Conservation (phyloP, 495 filamentous ascomycete species). For the Daldinia bambusicola region DNA sequence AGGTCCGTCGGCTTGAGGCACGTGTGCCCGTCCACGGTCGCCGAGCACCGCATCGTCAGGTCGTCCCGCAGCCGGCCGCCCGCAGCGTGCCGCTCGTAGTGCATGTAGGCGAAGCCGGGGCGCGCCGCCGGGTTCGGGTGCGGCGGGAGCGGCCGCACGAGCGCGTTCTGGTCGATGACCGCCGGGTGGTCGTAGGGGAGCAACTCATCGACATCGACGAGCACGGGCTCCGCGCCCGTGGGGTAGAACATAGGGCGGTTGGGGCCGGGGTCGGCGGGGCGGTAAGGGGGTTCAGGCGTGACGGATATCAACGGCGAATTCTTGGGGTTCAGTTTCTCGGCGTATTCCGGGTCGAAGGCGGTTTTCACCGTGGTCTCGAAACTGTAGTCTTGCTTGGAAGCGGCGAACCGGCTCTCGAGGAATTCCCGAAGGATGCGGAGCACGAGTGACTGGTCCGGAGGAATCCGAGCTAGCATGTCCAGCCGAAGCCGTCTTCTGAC, state of each 20-base stretch:
- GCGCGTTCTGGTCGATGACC: neutral
- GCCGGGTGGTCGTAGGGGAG: neutral
- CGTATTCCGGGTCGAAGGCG: too few species aligned
- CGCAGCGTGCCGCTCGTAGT: too few species aligned
- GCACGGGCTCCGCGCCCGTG: neutral
- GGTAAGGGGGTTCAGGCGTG: neutral
- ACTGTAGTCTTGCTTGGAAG: neutral
- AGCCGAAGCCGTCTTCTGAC: constrained; percentile 15
- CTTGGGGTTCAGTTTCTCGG: neutral
- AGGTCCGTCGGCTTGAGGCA: neutral
- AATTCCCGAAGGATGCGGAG: neutral
- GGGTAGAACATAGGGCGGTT: neutral
- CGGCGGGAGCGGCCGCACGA: neutral
- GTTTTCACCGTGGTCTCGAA: neutral
- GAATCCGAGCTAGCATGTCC: constrained; percentile 2
- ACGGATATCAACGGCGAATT: neutral
- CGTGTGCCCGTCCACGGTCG: neutral
- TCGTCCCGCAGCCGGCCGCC: too few species aligned
- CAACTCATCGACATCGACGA: neutral
- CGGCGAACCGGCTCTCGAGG: neutral
- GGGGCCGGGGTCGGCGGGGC: neutral
- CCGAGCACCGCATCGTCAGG: neutral
- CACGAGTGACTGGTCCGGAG: neutral
- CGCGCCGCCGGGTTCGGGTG: neutral
- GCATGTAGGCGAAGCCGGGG: neutral